phyloP scores from a whole-genome alignment of 371 early-diverging fungal genomes.

The Mucor sp. region DNA sequence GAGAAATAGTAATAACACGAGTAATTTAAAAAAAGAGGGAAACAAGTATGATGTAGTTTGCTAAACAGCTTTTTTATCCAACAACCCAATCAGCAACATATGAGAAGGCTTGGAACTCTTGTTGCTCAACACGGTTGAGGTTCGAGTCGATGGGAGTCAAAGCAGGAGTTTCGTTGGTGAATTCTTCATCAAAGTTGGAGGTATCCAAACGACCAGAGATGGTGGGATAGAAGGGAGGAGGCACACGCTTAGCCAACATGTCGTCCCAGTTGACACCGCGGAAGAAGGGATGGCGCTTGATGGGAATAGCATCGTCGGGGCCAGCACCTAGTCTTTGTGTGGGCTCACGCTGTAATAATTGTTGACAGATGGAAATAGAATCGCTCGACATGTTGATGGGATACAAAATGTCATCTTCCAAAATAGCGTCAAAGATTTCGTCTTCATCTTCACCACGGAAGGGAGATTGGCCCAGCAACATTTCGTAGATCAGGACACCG shows the following conservation, averaged over 20 bases:
- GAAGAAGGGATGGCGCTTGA: constrained; percentile 95
- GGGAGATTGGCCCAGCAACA: constrained; percentile 92
- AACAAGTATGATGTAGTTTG: too few relatives aligned
- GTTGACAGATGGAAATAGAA: constrained; percentile 84
- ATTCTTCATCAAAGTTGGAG: constrained; percentile 96
- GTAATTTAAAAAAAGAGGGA: neutral
- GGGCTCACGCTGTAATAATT: constrained; percentile 91
- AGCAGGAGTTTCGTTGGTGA: constrained; percentile 87
- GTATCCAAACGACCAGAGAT: constrained; percentile 81
- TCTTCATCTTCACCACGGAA: constrained; percentile 95
- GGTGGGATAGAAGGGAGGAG: constrained; percentile 90
- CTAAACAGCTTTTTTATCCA: neutral
- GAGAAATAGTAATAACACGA: neutral
- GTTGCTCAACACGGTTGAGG: constrained; percentile 81
- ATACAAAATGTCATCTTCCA: constrained; percentile 90
- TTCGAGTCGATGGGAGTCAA: constrained; percentile 86
- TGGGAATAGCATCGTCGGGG: constrained; percentile 80
- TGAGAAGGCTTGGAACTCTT: constrained; percentile 90
- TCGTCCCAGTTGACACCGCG: constrained; percentile 93
- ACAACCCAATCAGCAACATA: constrained; percentile 89
- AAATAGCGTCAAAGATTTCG: constrained; percentile 93
- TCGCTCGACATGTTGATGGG: constrained; percentile 89
- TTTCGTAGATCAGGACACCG: constrained; percentile 98
- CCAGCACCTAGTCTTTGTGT: constrained; percentile 83
- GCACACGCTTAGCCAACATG: constrained; percentile 75